Evolutionary conservation across 768 basidiomycete genomes (phyloP).

Genomic region (Dictyophora rubrovolvata): DNA sequence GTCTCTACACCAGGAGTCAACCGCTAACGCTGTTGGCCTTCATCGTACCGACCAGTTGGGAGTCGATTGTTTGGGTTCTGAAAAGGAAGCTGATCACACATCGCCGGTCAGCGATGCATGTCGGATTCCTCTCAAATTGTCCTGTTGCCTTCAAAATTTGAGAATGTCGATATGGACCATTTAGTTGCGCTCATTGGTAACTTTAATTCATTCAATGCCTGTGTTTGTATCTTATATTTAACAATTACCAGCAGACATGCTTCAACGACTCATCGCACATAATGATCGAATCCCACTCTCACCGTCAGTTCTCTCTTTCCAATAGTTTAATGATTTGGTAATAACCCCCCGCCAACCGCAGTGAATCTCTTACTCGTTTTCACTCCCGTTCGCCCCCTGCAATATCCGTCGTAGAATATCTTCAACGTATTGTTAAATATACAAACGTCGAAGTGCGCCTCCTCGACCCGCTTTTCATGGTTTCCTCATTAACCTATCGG

Average conservation of each 20-base stretch:
- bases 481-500: constrained; percentile 8
- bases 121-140: constrained; percentile 47
- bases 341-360: constrained; percentile 22
- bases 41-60: not conserved
- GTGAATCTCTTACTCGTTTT: constrained; percentile 88
- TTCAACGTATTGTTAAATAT: constrained; percentile 86
- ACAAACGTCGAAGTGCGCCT: constrained; percentile 85
- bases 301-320: constrained; percentile 43
- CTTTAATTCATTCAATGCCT: constrained; percentile 7
- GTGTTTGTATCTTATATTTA: not conserved
- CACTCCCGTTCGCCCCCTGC: constrained; percentile 87
- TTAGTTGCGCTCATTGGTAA: constrained; percentile 85
- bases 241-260: constrained; percentile 71
- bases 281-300: constrained; percentile 92
- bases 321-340: not conserved
- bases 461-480: not conserved
- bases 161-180: constrained; percentile 72
- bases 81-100: not conserved
- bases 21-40: not conserved
- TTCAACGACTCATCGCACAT: constrained; percentile 86
- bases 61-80: not conserved
- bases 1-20: not conserved
- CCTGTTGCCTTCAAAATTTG: constrained; percentile 75
- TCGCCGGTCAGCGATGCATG: constrained; percentile 4
- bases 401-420: constrained; percentile 86